phyloP scores from a whole-genome alignment of 495 filamentous ascomycete species.

The Daldinia decipiens region DNA sequence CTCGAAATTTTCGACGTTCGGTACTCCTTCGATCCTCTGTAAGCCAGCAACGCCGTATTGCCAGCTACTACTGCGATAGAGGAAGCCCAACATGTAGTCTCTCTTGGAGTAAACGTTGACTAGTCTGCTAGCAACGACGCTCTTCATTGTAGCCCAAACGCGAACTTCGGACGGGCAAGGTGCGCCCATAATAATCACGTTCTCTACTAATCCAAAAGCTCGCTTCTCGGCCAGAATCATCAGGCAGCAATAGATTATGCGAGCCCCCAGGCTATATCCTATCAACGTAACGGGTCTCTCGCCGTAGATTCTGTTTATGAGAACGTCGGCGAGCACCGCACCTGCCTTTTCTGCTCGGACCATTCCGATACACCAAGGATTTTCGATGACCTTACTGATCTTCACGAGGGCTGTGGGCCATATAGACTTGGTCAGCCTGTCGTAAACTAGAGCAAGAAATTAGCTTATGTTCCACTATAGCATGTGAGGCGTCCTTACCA shows the following conservation, averaged over 20 bases:
- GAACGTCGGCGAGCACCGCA: slow-evolving; percentile 81
- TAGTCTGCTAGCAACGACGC: slow-evolving; percentile 64
- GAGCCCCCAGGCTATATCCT: slow-evolving; percentile 91
- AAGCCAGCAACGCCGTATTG: slow-evolving; percentile 68
- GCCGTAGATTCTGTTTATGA: slow-evolving; percentile 88
- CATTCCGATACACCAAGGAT: slow-evolving; percentile 87
- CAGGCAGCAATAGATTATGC: slow-evolving; percentile 86
- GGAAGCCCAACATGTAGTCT: slow-evolving; percentile 69
- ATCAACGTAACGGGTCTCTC: slow-evolving; percentile 88
- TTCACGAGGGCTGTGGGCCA: slow-evolving; percentile 85
- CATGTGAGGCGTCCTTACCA: slow-evolving; percentile 47
- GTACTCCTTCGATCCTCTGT: slow-evolving; percentile 62
- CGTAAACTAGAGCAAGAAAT: slow-evolving; percentile 65
- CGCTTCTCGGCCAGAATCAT: slow-evolving; percentile 76
- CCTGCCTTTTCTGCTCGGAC: slow-evolving; percentile 88
- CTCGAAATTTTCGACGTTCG: slow-evolving; percentile 67
- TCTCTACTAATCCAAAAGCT: slow-evolving; percentile 88
- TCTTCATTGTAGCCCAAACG: slow-evolving; percentile 65
- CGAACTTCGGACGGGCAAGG: slow-evolving; percentile 72
- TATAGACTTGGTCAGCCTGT: slow-evolving; percentile 71
- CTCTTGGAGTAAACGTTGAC: slow-evolving; percentile 69
- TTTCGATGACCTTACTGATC: slow-evolving; percentile 83
- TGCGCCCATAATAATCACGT: slow-evolving; percentile 82
- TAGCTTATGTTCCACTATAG: slow-evolving; percentile 28
- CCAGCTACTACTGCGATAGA: slow-evolving; percentile 64